Percentiles rank a stretch among this genome's conserved stretches.
These are phyloP conservation scores for Microbotryomycetes sp. DNA, from an alignment of 1,284 basidiomycete genomes.

Conservation along the genomic window DNA sequence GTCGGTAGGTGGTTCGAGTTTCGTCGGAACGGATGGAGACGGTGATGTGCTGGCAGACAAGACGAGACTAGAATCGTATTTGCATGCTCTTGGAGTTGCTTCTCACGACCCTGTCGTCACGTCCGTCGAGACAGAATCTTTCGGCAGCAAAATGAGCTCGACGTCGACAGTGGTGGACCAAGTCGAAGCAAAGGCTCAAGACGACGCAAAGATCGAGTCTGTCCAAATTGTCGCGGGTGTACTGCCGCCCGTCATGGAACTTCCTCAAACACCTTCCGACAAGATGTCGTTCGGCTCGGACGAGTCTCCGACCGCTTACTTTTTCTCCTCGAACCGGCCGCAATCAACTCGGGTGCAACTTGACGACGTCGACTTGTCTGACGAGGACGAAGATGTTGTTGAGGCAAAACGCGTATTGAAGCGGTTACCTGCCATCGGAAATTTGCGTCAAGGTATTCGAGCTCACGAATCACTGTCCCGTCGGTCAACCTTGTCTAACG, in stretches of 20 bases:
- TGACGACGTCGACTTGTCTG: constrained; percentile 38
- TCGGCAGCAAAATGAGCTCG: no score
- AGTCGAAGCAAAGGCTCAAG: not conserved
- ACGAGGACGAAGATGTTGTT: constrained; percentile 31
- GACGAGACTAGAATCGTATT: not conserved
- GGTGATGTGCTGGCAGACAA: not conserved
- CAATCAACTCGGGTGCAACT: constrained; percentile 33
- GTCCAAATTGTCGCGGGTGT: no score
- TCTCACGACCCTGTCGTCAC: not conserved
- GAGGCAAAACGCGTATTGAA: constrained; percentile 31
- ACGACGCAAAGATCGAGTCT: no score
- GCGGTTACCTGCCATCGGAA: constrained; percentile 32
- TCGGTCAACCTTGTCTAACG: constrained; percentile 64
- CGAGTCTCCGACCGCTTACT: not conserved
- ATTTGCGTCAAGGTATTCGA: constrained; percentile 36
- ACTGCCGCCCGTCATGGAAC: not conserved
- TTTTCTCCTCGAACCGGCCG: constrained; percentile 1
- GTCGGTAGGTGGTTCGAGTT: not conserved
- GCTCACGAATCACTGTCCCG: constrained; percentile 31
- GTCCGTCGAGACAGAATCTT: not conserved
- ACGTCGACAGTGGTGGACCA: not conserved
- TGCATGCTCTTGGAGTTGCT: not conserved
- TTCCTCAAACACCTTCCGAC: not conserved
- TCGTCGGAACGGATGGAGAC: not conserved
- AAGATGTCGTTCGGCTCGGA: not conserved